phyloP scores from a whole-genome alignment of 2,329 filamentous ascomycete genomes.

The Pyrenophora teres region DNA sequence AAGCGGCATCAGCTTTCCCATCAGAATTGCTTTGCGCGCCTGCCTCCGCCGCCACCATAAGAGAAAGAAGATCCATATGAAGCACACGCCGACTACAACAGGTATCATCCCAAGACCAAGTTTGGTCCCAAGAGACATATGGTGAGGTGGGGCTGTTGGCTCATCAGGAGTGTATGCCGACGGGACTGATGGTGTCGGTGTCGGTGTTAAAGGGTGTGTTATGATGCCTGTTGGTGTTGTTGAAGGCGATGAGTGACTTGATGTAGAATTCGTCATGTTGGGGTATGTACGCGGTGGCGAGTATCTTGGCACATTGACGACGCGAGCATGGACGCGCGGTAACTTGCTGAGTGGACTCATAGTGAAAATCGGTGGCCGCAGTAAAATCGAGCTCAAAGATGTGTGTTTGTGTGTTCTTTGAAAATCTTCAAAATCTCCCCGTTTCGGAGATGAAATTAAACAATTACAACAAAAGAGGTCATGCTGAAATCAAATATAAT shows the following conservation, averaged over 20 bases:
- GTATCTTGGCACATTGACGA: neutral
- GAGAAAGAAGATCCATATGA: slow-evolving; percentile 20
- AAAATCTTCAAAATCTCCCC: neutral
- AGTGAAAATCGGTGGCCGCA: neutral
- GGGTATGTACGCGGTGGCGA: neutral
- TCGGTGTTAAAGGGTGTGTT: neutral
- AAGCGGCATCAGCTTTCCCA: slow-evolving; percentile 2
- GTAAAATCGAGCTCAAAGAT: neutral
- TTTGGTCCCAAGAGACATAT: slow-evolving; percentile 18
- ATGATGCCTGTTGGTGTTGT: neutral
- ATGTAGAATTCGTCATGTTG: neutral
- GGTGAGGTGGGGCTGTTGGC: neutral
- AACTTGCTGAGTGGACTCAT: slow-evolving; percentile 8
- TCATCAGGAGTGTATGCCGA: neutral
- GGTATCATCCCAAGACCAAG: slow-evolving; percentile 36
- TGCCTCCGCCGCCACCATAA: slow-evolving; percentile 26
- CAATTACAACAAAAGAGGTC: neutral
- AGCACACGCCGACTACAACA: slow-evolving; percentile 20
- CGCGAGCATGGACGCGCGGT: slow-evolving; percentile 1
- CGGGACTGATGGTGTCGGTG: neutral
- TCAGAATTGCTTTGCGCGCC: slow-evolving; percentile 3
- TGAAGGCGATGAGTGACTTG: neutral
- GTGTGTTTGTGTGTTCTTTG: too few species aligned
- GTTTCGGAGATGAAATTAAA: neutral
- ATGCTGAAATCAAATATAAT: too few species aligned